A percentile compares a stretch with the other conserved stretches of the same genome.
These are phyloP conservation scores for Eremomyces bilateralis DNA, from an alignment of 495 filamentous ascomycete species.

Conservation along the genomic window DNA sequence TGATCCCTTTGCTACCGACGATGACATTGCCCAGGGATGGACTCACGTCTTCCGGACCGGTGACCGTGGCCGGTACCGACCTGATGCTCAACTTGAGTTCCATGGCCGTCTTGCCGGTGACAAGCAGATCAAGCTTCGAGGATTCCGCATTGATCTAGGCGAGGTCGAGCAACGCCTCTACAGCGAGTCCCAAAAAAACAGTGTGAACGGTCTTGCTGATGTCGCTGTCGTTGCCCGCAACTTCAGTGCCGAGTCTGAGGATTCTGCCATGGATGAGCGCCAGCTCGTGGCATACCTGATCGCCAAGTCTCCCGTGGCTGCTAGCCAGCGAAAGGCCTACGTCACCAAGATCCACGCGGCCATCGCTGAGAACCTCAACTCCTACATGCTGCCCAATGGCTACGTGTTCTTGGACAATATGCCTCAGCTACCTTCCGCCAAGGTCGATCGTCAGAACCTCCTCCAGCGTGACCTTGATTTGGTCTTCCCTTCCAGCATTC, in stretches of 20 bases:
- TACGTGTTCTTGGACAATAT: no score
- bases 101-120: slow-evolving; percentile 22
- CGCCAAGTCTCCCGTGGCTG: no score
- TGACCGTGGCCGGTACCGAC: neutral
- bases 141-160: slow-evolving; percentile 3
- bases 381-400: neutral
- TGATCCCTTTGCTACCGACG: neutral
- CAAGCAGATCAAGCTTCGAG: slow-evolving; percentile 5
- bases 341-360: slow-evolving; percentile 6
- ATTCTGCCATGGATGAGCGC: no score
- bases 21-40: neutral
- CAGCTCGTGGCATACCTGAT: no score
- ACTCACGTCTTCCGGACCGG: neutral
- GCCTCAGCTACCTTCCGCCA: no score
- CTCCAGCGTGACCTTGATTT: no score
- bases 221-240: neutral
- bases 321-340: no score
- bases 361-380: slow-evolving; percentile 1
- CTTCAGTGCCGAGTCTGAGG: slow-evolving; percentile 11
- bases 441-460: no score
- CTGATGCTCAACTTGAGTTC: slow-evolving; percentile 20
- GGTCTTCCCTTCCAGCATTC: no score
- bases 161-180: neutral
- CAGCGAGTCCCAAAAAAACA: neutral
- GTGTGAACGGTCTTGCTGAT: neutral